Percentiles rank a stretch among this genome's conserved stretches.
Evolutionary conservation across 345 rosid genomes (phyloP).

Genomic region (Citrus mangshanensis): DNA sequence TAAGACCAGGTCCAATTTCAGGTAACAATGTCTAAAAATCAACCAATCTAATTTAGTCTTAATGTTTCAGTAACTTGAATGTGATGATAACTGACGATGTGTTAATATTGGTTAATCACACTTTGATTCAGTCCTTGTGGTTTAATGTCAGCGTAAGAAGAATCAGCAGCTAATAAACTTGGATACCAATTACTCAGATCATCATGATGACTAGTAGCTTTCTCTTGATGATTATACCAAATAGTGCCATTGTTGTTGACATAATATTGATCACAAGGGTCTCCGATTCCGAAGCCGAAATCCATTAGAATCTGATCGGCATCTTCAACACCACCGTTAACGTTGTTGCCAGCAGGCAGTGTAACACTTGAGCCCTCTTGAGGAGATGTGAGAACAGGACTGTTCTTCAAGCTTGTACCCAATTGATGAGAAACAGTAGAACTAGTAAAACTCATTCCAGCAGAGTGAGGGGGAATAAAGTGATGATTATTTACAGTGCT

Average conservation of each 20-base stretch:
- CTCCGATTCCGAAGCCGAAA: constrained; percentile 19
- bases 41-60: neutral
- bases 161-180: constrained; percentile 10
- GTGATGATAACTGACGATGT: neutral
- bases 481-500: neutral
- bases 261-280: constrained; percentile 17
- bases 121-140: constrained; percentile 20
- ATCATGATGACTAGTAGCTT: neutral
- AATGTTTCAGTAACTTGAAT: neutral
- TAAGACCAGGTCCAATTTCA: constrained; percentile 1
- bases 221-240: constrained; percentile 14
- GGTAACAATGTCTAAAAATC: constrained; percentile 4
- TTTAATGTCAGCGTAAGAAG: constrained; percentile 22
- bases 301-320: constrained; percentile 13
- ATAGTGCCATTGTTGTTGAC: constrained; percentile 17
- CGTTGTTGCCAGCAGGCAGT: neutral
- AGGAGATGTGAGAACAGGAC: constrained; percentile 7
- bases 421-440: constrained; percentile 1
- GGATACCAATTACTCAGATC: constrained; percentile 14
- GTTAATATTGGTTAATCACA: constrained; percentile 17
- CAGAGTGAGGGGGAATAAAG: constrained; percentile 8
- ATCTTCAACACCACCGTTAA: constrained; percentile 12
- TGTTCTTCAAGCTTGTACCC: constrained; percentile 2
- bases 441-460: neutral
- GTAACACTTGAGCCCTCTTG: constrained; percentile 24